Percentiles rank a stretch among this genome's conserved stretches.
Conservation (phyloP, 106 monocot genomes). For the Acorus calamus region DNA sequence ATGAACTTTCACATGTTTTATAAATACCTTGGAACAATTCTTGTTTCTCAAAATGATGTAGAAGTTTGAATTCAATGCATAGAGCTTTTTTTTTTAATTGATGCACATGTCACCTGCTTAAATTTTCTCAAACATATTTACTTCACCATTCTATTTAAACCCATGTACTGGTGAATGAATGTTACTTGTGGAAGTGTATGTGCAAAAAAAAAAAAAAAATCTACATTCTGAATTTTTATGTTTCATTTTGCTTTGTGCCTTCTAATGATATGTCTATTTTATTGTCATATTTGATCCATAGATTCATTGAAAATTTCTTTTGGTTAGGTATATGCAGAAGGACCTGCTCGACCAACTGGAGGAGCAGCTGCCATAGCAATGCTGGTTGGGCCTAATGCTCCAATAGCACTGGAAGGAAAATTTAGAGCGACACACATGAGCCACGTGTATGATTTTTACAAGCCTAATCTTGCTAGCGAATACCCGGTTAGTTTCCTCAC, state of each 20-base stretch:
- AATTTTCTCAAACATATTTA: no score
- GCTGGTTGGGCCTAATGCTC: slow-evolving; percentile 95
- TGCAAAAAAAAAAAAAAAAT: neutral
- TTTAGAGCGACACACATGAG: slow-evolving; percentile 83
- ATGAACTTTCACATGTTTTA: slow-evolving; percentile 4
- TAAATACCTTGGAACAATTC: neutral
- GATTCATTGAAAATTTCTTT: slow-evolving; percentile 1
- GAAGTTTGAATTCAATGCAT: no score
- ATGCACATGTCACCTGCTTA: no score
- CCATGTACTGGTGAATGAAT: neutral
- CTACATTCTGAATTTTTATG: neutral
- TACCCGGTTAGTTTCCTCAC: slow-evolving; percentile 69
- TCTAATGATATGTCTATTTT: no score
- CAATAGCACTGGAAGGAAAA: slow-evolving; percentile 83
- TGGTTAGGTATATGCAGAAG: slow-evolving; percentile 91
- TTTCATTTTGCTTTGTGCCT: no score
- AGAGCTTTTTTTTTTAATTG: no score
- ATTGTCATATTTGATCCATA: no score
- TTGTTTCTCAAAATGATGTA: neutral
- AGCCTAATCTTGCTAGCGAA: slow-evolving; percentile 96
- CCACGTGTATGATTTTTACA: slow-evolving; percentile 99
- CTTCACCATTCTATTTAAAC: neutral
- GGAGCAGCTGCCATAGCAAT: slow-evolving; percentile 95
- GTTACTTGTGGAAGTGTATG: neutral
- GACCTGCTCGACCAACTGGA: slow-evolving; percentile 87